Evolutionary conservation across 177 flowering plant genomes (phyloP).

Genomic region (Tripterygium wilfordii): DNA sequence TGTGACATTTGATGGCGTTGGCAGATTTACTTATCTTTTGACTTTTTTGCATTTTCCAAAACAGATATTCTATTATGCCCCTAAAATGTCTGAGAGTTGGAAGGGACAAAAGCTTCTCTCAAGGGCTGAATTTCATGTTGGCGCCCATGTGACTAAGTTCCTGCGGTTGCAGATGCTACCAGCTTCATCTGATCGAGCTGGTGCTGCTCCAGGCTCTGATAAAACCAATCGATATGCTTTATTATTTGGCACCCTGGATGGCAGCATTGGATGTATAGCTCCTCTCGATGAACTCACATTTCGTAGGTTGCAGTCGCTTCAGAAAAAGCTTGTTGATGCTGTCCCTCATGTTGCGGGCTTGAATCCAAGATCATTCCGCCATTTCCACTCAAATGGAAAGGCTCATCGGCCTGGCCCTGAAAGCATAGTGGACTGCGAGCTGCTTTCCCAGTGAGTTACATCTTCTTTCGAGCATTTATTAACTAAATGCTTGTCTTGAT

Average conservation of each 20-base stretch:
- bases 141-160: conserved; percentile 90
- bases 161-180: conserved; percentile 90
- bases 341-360: conserved; percentile 92
- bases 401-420: conserved; percentile 98
- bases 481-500: neutral
- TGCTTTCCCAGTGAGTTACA: conserved; percentile 80
- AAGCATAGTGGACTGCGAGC: conserved; percentile 90
- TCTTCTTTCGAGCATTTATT: neutral
- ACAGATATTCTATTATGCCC: conserved; percentile 96
- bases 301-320: conserved; percentile 86
- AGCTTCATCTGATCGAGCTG: conserved; percentile 46
- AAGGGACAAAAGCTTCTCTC: conserved; percentile 98
- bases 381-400: conserved; percentile 82
- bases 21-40: neutral
- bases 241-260: conserved; percentile 88
- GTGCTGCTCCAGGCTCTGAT: conserved; percentile 49
- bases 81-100: conserved; percentile 94
- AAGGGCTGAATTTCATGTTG: conserved; percentile 96
- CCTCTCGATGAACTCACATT: conserved; percentile 96
- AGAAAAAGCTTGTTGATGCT: conserved; percentile 78
- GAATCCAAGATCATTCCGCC: conserved; percentile 83
- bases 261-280: conserved; percentile 92
- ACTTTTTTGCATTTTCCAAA: too few relatives aligned
- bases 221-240: conserved; percentile 91
- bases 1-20: too few relatives aligned